Evolutionary conservation across 495 filamentous ascomycete genomes (phyloP).

Genomic region (Wilcoxina mikolae): DNA sequence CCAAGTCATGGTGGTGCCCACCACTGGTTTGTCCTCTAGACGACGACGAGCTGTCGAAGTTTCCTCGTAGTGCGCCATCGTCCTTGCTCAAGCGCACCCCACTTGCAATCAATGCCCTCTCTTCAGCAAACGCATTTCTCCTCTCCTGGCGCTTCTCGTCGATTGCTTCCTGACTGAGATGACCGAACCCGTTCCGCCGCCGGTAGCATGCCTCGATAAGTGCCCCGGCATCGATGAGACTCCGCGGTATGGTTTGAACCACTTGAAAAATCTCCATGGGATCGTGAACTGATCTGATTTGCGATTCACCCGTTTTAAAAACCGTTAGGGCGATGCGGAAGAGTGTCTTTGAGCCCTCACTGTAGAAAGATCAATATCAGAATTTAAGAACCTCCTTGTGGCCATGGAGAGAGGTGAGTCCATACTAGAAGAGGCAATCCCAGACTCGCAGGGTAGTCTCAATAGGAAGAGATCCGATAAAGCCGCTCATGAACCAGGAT

Average conservation of each 20-base stretch:
- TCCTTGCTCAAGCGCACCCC: constrained; percentile 22
- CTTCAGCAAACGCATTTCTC: constrained; percentile 35
- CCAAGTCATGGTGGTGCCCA: constrained; percentile 17
- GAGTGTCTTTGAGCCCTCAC: constrained; percentile 81
- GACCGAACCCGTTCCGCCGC: constrained; percentile 69
- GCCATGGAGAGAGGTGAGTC: constrained; percentile 1
- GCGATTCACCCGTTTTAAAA: constrained; percentile 76
- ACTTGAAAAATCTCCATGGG: constrained; percentile 95
- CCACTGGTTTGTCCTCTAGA: not conserved
- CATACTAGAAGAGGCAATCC: constrained; percentile 63
- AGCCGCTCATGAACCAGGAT: constrained; percentile 97
- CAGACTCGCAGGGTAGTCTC: constrained; percentile 84
- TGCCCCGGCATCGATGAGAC: constrained; percentile 61
- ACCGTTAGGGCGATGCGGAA: constrained; percentile 84
- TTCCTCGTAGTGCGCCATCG: constrained; percentile 19
- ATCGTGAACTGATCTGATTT: constrained; percentile 67
- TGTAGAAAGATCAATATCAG: not conserved
- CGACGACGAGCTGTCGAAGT: constrained; percentile 6
- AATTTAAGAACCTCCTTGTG: constrained; percentile 1
- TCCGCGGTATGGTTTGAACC: constrained; percentile 76
- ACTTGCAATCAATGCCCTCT: constrained; percentile 25
- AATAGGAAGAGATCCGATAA: constrained; percentile 81
- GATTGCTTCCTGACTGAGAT: constrained; percentile 52
- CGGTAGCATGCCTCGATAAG: constrained; percentile 70
- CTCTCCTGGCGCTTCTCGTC: constrained; percentile 48